Evolutionary conservation across 2,329 filamentous ascomycete genomes (phyloP), one percentile per base, ranked within the genome.

Genomic region (Stenocarpella maydis): DNA sequence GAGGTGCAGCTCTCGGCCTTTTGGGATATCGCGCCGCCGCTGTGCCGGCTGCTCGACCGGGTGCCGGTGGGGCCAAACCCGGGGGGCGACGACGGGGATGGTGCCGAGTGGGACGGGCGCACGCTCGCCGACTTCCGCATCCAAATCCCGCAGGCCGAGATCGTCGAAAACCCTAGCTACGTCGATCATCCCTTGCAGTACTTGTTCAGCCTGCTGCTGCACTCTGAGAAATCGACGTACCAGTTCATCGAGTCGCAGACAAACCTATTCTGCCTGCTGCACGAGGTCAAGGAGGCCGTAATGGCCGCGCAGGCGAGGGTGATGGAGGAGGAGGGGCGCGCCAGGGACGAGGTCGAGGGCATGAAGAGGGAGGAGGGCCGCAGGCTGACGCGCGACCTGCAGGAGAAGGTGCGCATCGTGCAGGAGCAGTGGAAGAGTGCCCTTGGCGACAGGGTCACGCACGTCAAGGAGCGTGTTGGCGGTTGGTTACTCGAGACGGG

Each of bases 191-290:
- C 96, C 14, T 81, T 98, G 77, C 94, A 98, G 80, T 98, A 99
- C 78, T 86, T 99, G 0, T 96, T 94, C 79, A 92, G 90, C 55
- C 83, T 98, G 28, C 85, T 99, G 10, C 87, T 91, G 7, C 95
- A 98, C 76, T 92, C 94, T 0, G 93, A 97, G 78, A 97, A 96
- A 82, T 95, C 92, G 75, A 95, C 94, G 10, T 97, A 97, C 76
- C 96, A 98, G 79, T 98, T 97, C 80, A 98, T 98, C 76, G 96
- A 98, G 82, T 92, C 90, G 8, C 95, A 98, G 82, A 95, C 90
- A 37, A 98, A 98, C 76, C 84, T 98, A 41, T 85, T 97, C 28
- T 98, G 95, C 76, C 84, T 98, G 45, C 81, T 97, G 68, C 96
- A 98, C 76, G 94, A 98, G 80, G 94, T 97, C 65, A 93, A 94